Evolutionary conservation across 2,329 filamentous ascomycete species (phyloP), one percentile per base, ranked within the genome.

Genomic region (Colletotrichum sp.): DNA sequence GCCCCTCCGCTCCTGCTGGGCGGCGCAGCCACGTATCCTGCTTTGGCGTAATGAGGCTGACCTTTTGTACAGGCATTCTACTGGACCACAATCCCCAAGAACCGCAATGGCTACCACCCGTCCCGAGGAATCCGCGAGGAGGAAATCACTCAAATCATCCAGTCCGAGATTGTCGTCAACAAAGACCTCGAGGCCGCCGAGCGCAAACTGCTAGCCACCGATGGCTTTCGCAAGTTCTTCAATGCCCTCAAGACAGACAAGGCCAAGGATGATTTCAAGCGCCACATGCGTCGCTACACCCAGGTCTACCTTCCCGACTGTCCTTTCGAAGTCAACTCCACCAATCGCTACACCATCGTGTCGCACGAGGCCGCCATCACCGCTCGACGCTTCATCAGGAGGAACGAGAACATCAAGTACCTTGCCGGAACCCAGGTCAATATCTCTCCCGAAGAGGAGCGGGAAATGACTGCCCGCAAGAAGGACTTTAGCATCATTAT

Each of bases 401-500:
- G 93, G 79, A 95, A 96, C 77, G 95, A 98, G 82, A 92, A 93
- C 52, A 93, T 99, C 86, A 98, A 96, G 84, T 98, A 98, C 82
- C 90, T 99, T 9, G 94, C 92, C 9, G 97, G 97, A 3, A 97
- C 98, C 15, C 95, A 98, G 81, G 96, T 99, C 28, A 91, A 94
- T 52, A 97, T 99, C 87, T 98, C 96, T 0, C 93, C 95, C 36
- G 95, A 98, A 83, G 96, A 99, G 84, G 97, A 99, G 83, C 90
- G 92, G 77, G 92, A 95, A 72, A 91, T 99, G 74, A 94, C 95
- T 30, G 85, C 93, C 78, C 93, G 93, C 75, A 94, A 97, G 82
- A 96, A 96, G 82, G 97, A 99, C 83, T 99, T 99, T 84, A 98
- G 96, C 83, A 96, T 99, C 78, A 96, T 99, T 36, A 95, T 98